Base-by-base conservation (phyloP, 345 rosid species). In the Eutrema japonicum region DNA sequence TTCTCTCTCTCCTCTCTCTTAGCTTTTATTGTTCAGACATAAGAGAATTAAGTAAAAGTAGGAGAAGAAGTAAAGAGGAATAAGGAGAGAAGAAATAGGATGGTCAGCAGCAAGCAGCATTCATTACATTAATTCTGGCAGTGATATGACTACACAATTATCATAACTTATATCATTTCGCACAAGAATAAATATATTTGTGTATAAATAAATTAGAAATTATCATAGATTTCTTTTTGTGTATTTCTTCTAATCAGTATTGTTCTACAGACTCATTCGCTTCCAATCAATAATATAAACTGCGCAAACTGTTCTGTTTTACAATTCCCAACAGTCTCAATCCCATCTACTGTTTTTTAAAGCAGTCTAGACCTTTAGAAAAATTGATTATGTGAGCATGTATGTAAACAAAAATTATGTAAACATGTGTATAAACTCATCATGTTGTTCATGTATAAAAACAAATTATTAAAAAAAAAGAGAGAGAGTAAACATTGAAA, bases 131-230 rank as follows among this genome's bases (percentile, higher is more conserved):
- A 10, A 54, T 32, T 73, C 0, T 73, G 64, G 64, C 13, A 73
- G 49, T 54, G 77, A 73, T 57, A 65, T 56, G 71, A 73, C 77
- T 47, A 65, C 71, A 14, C 71, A 55, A 56, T 73, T 65, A 65
- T 73, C 51, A 65, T 66, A 47, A 58, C 48, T 64, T 37, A 64
- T 43, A 64, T 43, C 4, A 10, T 63, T 63, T 72, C 12, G 54
- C 63, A 63, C 63, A 42, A 33, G 11, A 54, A 35, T 43, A n/a
- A 63, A 52, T 62, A 52, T 62, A 51, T 63, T 10, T 63, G 8
- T 30, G 14, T 22, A 42, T 45, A 13, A 47, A 22, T 30, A 13
- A 63, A 12, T 11, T 16, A 30, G n/a, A 51, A 6, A 32, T 46
- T 41, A 56, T 27, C 10, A 29, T 41, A n/a, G 40, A 3, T 37